Evolutionary conservation across 2,329 filamentous ascomycete genomes (phyloP), one percentile per base, ranked within the genome.

Genomic region (Colletotrichum sp.): DNA sequence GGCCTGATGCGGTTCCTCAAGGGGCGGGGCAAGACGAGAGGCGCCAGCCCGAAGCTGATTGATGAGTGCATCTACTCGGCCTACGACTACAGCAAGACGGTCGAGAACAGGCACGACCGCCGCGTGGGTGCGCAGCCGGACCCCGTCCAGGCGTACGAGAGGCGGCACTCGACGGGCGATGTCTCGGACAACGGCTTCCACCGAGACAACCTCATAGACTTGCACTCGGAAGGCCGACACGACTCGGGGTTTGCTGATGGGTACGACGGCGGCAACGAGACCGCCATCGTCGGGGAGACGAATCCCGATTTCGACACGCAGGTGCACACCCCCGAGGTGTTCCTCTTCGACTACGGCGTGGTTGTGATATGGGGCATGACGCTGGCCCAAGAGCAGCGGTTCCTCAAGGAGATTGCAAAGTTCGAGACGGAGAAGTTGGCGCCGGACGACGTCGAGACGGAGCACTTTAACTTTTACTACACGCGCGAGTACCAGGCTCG

Each of bases 391-490:
- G 97, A 99, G 86, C 93, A 95, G 79, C 92, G 95, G 52, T 98
- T 99, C 82, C 88, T 99, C 18, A 97, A 97, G 80, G 96, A 99
- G 81, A 94, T 99, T 77, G 92, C 95, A 72, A 98, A 97, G 82
- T 99, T 99, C 80, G 97, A 98, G 84, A 91, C 93, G 55, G 96
- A 98, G 83, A 98, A 98, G 84, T 90, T 99, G 65, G 93, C 93
- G 30, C 92, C 94, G 13, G 96, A 98, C 82, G 95, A 98, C 80
- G 93, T 98, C 34, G 96, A 99, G 86, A 95, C 96, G 63, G 97
- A 99, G 85, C 95, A 96, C 82, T 99, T 99, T 90, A 99, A 99
- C 84, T 99, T 99, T 85, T 99, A 99, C 88, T 99, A 99, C 87
- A 99, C 97, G 5, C 92, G 95, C 81, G 96, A 99, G 83, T 99